Base-by-base conservation (phyloP, 169 alveolate species). In the Pseudocohnilembus persalinus region DNA sequence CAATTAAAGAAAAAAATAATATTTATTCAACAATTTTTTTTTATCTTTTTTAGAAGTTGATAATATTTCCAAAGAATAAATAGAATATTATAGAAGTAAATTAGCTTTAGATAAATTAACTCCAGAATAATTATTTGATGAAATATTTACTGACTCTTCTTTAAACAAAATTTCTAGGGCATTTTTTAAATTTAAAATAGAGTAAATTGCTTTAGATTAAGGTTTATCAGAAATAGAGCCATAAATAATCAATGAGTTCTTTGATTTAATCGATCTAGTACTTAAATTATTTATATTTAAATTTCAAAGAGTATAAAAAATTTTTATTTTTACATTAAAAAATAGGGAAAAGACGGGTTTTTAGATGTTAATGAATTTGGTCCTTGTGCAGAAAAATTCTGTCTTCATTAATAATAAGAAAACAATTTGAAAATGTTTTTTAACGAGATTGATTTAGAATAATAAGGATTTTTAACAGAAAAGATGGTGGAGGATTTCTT, bases 111-210 rank as follows among this genome's bases (percentile, higher is more conserved):
- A 77, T 77, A 11, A 84, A 29, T 84, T 84, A 74, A 84, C 89
- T 0, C 68, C 85, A 29, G 89, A 85, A 78, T 80, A 85, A 63
- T 34, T 85, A 0, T 85, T 85, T 85, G 81, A 77, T 72, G 89
- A 85, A 64, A 85, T 85, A 0, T 85, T 85, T 49, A 72, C 89
- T 16, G 89, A 85, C 33, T 72, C 82, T 33, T 31, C 81, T 29
- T 79, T 85, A 85, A 73, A 77, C 20, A 85, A 85, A 74, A 85
- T 85, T 20, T 77, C 85, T n/a, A 80, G 77, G 29, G 89, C 89
- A 15, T 85, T 85, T 77, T 85, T 85, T 78, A 85, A 82, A 79
- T 85, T 85, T 74, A 85, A 85, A 73, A 85, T 85, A 49, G 89
- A 85, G 63, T 76, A 31, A 29, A 68, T 85, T 28, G 73, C 73